Base-by-base conservation (phyloP, 371 early-diverging fungal genomes). In the Apophysomyces sp. region DNA sequence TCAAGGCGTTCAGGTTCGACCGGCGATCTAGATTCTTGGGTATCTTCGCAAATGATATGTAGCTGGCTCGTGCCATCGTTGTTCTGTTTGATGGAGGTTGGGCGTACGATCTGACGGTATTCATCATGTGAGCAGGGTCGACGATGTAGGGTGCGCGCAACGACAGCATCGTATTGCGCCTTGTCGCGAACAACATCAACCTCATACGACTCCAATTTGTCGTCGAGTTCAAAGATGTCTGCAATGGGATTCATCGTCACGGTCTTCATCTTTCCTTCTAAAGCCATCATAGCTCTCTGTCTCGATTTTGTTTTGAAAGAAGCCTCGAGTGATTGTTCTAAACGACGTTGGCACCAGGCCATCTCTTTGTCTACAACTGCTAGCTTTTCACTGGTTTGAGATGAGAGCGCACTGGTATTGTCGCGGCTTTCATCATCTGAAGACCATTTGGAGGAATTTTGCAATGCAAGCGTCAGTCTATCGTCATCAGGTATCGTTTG, bases 121-220 rank as follows among this genome's bases (percentile, higher is more conserved):
- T 5, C n/a, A 6, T 26, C 58, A 18, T 66, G 66, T 16, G 71
- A 65, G 58, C 63, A 61, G 21, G 68, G 71, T 26, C 68, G 63
- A 18, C 61, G 61, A 6, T 60, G 60, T 31, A 63, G 39, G 12
- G 71, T 68, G 21, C 72, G 60, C 4, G 75, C 64, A 18, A 74
- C 75, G 11, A 69, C 61, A 2, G 75, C 75, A 11, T 74, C 75
- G 32, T 74, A 74, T 26, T 68, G 64, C 9, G 72, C 69, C 31
- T 75, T 72, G 41, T 71, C 72, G 11, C 60, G 59, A 13, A 58
- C 69, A 32, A 71, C 54, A 52, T 71, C 72, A 41, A 57, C 55
- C 13, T 59, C 57, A 24, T 30, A 28, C n/a, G n/a, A 16, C n/a
- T 29, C 27, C 13, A 31, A 29, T 24, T 15, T 18, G 5, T 54